These are phyloP conservation scores for Neurospora hispaniola DNA, from an alignment of 495 filamentous ascomycete genomes.

Conservation along the genomic window DNA sequence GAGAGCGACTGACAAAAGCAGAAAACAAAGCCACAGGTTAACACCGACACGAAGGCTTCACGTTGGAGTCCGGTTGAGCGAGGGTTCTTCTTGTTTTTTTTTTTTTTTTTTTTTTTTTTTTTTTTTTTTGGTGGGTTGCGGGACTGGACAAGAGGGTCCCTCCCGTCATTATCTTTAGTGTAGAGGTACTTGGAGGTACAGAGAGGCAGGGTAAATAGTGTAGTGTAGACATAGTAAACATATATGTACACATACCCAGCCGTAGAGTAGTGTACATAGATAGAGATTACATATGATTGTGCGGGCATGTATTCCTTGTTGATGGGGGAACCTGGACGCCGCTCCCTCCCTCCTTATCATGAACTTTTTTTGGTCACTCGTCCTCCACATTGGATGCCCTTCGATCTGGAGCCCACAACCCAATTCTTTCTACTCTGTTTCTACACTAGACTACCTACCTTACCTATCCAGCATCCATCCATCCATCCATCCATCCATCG, in stretches of 20 bases:
- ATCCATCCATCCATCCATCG: neutral
- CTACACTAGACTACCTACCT: neutral
- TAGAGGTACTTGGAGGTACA: neutral
- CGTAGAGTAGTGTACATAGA: too few species aligned
- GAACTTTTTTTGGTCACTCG: neutral
- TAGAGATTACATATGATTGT: neutral
- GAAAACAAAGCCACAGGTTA: neutral
- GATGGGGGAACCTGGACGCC: neutral
- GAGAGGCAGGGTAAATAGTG: neutral
- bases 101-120: neutral
- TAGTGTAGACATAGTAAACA: neutral
- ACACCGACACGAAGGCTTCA: neutral
- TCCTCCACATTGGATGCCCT: neutral
- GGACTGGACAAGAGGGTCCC: neutral
- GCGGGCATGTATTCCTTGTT: neutral
- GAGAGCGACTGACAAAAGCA: neutral
- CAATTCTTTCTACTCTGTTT: neutral
- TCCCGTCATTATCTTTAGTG: neutral
- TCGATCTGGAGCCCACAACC: neutral
- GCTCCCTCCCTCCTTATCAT: neutral
- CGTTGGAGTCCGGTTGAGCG: neutral
- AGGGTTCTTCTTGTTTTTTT: too few species aligned
- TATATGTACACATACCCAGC: too few species aligned
- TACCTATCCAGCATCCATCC: neutral
- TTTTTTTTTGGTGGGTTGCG: neutral